phyloP scores from a whole-genome alignment of 2,329 filamentous ascomycete species.

The Pyricularia grisea region DNA sequence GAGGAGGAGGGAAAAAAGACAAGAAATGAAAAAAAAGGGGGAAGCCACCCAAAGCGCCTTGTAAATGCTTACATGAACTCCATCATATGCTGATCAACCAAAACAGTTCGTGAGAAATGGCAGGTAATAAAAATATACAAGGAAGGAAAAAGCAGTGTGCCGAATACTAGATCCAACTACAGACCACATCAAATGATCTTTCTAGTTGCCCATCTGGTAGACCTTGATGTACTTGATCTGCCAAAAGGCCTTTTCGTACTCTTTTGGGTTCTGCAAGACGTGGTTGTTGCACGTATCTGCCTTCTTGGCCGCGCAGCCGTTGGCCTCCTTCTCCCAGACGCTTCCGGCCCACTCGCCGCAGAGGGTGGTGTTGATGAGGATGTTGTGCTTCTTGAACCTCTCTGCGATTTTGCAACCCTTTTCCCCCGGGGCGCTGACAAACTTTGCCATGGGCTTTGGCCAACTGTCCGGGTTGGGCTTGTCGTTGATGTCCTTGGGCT shows the following conservation, averaged over 20 bases:
- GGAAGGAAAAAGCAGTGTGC: neutral
- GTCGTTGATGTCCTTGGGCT: conserved; percentile 40
- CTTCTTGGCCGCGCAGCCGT: conserved; percentile 43
- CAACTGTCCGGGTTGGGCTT: conserved; percentile 60
- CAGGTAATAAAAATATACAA: neutral
- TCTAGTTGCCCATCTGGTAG: conserved; percentile 28
- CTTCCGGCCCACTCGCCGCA: conserved; percentile 81
- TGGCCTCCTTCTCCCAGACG: conserved; percentile 49
- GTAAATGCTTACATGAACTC: neutral
- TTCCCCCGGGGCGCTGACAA: conserved; percentile 44
- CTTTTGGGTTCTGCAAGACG: conserved; percentile 60
- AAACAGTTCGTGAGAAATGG: neutral
- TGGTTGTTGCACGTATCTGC: conserved; percentile 61
- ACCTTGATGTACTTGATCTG: conserved; percentile 62
- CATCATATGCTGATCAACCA: neutral
- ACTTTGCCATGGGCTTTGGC: conserved; percentile 59
- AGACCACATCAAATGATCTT: neutral
- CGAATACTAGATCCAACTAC: neutral
- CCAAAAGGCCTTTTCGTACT: conserved; percentile 70
- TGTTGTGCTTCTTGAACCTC: conserved; percentile 63
- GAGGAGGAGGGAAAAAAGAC: neutral
- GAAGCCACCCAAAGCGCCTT: neutral
- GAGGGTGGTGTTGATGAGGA: conserved; percentile 76
- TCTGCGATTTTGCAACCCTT: conserved; percentile 59
- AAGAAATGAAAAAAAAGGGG: neutral